Evolutionary conservation across 108 stramenopile genomes (phyloP), one percentile per base, ranked within the genome.

Genomic region (Cyclotella sp.): DNA sequence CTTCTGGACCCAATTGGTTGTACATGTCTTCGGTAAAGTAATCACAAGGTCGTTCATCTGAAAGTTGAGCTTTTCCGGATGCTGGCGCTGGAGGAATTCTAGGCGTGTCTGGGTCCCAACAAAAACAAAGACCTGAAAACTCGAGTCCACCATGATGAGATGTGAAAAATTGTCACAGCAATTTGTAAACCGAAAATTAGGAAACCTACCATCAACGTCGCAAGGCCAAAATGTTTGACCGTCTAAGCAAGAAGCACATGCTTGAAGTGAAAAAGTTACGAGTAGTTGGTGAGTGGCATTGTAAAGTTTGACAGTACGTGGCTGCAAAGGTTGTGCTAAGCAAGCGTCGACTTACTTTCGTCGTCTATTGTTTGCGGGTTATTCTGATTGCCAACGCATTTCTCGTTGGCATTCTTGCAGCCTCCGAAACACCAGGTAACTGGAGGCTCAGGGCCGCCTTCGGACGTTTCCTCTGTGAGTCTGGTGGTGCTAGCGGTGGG

Each of bases 171-270:
- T 8, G 19, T 8, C 19, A 8, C 3, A 51, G 49, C 34, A 5
- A 34, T 2, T 34, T 34, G 6, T n/a, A 34, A 2, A 34, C 34
- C 4, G 34, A 34, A 6, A 34, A 34, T 5, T 34, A 34, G 34
- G 34, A 34, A 34, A 34, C 34, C 2, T 34, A 53, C 81, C 81
- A 30, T 82, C 81, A 24, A 76, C 75, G 45, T 82, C 81, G 55
- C 81, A 82, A 14, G 81, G 81, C 81, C 81, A 82, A 41, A 61
- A 82, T 18, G 81, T 82, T 67, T 82, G 81, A 26, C 81, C 81
- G 21, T 55, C 58, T 59, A 72, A 3, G 45, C 71, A 72, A 27
- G 46, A 13, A 22, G 30, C 18, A 29, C 46, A 72, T 15, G 59
- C 60, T 61, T 34, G 34, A 61, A n/a, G 29, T 49, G 18, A 49